These are phyloP conservation scores for Thymus mandschuricus DNA, from an alignment of 257 asterid genomes.

Conservation along the genomic window DNA sequence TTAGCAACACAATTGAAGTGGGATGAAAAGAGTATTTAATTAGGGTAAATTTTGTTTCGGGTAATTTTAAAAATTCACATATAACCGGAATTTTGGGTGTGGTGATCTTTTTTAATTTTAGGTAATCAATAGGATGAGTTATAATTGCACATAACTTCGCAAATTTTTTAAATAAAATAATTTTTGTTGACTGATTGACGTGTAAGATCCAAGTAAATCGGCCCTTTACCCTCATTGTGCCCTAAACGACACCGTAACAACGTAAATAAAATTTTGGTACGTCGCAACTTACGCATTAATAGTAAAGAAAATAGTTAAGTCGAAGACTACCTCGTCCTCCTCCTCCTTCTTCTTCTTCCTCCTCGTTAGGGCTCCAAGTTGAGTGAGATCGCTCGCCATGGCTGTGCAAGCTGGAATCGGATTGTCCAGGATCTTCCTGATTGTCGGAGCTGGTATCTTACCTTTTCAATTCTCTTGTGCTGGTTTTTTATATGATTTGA, in stretches of 20 bases:
- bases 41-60: too few relatives aligned
- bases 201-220: not conserved
- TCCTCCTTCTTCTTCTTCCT: not conserved
- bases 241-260: not conserved
- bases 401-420: conserved; percentile 62
- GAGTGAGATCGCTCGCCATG: conserved; percentile 38
- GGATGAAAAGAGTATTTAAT: too few relatives aligned
- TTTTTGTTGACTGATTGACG: too few relatives aligned
- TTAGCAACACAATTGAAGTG: too few relatives aligned
- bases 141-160: too few relatives aligned
- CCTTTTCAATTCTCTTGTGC: not conserved
- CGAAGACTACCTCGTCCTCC: not conserved
- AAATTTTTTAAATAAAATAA: too few relatives aligned
- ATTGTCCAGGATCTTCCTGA: conserved; percentile 41
- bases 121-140: too few relatives aligned
- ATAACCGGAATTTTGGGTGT: too few relatives aligned
- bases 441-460: conserved; percentile 45
- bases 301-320: not conserved
- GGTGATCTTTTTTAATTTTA: too few relatives aligned
- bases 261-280: not conserved
- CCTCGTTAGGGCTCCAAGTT: conserved; percentile 30
- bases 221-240: not conserved
- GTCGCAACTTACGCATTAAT: not conserved
- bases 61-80: too few relatives aligned
- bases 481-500: conserved; percentile 9